These are phyloP conservation scores for Hypomyces rosellus DNA, from an alignment of 2,329 filamentous ascomycete genomes.

Conservation along the genomic window DNA sequence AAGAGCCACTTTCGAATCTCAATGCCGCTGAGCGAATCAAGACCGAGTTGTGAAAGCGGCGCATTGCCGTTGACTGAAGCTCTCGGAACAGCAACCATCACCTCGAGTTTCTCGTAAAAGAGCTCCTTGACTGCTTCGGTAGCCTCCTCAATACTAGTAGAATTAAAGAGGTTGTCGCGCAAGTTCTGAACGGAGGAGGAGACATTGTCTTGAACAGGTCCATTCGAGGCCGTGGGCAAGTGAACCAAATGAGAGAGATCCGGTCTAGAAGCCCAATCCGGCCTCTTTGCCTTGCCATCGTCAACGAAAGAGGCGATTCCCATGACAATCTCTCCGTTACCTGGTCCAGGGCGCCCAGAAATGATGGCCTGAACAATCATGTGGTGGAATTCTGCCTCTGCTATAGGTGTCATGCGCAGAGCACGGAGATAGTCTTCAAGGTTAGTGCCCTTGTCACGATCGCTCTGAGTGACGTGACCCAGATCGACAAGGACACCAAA, in stretches of 20 bases:
- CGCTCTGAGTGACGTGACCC: background rate
- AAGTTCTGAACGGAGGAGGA: background rate
- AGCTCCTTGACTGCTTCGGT: background rate
- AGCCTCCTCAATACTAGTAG: background rate
- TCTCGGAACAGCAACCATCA: background rate
- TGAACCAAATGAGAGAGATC: background rate
- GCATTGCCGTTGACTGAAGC: background rate
- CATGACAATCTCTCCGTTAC: background rate
- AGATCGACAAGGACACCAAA: background rate
- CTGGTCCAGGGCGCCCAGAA: background rate
- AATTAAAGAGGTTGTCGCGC: background rate
- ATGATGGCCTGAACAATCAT: background rate
- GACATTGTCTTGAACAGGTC: background rate
- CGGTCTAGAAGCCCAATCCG: background rate
- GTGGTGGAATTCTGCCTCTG: slow-evolving; percentile 2
- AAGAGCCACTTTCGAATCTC: background rate
- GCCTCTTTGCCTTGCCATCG: background rate
- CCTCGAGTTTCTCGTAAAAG: background rate
- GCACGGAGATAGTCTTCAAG: background rate
- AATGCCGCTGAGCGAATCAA: background rate
- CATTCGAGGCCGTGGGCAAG: background rate
- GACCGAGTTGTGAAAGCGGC: background rate
- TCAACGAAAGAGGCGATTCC: background rate
- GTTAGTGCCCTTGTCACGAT: background rate
- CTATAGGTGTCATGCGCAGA: background rate